Percentiles rank a stretch among this genome's conserved stretches.
These are phyloP conservation scores for Darksidea phi DNA, from an alignment of 495 filamentous ascomycete species.

Conservation along the genomic window DNA sequence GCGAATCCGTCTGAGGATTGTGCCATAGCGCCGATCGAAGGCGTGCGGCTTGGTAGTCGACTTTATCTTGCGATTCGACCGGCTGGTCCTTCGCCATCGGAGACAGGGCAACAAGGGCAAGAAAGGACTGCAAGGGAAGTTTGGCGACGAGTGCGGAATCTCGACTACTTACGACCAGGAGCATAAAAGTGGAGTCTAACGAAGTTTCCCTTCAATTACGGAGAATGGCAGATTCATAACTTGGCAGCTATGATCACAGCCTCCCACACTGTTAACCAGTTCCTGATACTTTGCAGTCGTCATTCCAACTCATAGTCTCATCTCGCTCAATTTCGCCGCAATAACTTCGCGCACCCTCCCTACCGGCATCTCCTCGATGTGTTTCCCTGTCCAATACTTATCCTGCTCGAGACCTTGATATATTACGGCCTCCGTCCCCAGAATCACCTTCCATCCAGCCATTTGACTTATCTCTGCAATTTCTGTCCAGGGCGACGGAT, in stretches of 20 bases:
- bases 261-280: no score
- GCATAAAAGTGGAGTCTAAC: slow-evolving; percentile 36
- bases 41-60: slow-evolving; percentile 59
- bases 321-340: slow-evolving; percentile 41
- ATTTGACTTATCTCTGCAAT: slow-evolving; percentile 56
- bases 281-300: no score
- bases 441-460: slow-evolving; percentile 66
- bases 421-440: slow-evolving; percentile 69
- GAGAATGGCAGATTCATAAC: no score
- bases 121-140: slow-evolving; percentile 66
- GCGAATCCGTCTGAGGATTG: slow-evolving; percentile 62
- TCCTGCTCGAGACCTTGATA: slow-evolving; percentile 75
- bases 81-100: slow-evolving; percentile 57
- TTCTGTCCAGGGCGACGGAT: slow-evolving; percentile 65
- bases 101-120: slow-evolving; percentile 62
- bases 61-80: slow-evolving; percentile 66
- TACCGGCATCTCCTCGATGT: slow-evolving; percentile 55
- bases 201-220: no score
- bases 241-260: no score
- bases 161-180: slow-evolving; percentile 62
- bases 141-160: slow-evolving; percentile 60
- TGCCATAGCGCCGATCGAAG: slow-evolving; percentile 55
- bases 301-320: slow-evolving; percentile 9
- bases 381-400: slow-evolving; percentile 60
- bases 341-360: slow-evolving; percentile 54